Base-by-base conservation (phyloP, 2,329 filamentous ascomycete genomes). In the Fusarium liriodendri region DNA sequence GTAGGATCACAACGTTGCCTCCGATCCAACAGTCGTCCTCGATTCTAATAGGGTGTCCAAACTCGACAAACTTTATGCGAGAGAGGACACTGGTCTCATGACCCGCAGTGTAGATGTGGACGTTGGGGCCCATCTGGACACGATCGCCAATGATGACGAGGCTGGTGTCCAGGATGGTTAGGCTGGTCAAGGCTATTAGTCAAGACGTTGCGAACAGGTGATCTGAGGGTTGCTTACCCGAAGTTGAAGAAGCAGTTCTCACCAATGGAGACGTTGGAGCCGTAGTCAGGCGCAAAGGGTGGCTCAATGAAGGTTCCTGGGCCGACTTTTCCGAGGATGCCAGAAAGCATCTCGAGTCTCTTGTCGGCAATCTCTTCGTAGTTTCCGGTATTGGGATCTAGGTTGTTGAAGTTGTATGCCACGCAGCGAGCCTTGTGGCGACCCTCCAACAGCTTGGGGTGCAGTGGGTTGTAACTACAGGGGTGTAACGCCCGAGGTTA, bases 151-250 rank as follows among this genome's bases (percentile, higher is more conserved):
- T 92, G 5, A 81, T 84, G 45, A 95, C 91, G 3, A 90, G 84
- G 73, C 90, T 93, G n/a, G 91, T 94, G 79, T 96, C 94, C 16
- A 95, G 84, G 69, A 95, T 91, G 3, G 90, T 89, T 64, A 88
- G 79, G 68, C 85, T 87, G 18, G n/a, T 0, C 5, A 6, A 3
- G 0, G 0, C 1, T 1, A 4, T 63, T 18, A 69, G 60, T 7
- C n/a, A 6, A 47, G 11, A 0, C 1, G 6, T 2, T 6, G 18
- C 3, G 4, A 5, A 6, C 9, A 2, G 18, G 6, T 22, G 33
- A 1, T 11, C 20, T 18, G 14, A 6, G 10, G 5, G 20, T 2
- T 4, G 55, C 75, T 54, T 64, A 83, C 81, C 81, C 81, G 65
- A 83, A 83, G 70, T 91, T 91, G 52, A 89, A 85, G 75, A 92